Base-by-base conservation (phyloP, 2,329 filamentous ascomycete genomes). In the Microdochium bolleyi region DNA sequence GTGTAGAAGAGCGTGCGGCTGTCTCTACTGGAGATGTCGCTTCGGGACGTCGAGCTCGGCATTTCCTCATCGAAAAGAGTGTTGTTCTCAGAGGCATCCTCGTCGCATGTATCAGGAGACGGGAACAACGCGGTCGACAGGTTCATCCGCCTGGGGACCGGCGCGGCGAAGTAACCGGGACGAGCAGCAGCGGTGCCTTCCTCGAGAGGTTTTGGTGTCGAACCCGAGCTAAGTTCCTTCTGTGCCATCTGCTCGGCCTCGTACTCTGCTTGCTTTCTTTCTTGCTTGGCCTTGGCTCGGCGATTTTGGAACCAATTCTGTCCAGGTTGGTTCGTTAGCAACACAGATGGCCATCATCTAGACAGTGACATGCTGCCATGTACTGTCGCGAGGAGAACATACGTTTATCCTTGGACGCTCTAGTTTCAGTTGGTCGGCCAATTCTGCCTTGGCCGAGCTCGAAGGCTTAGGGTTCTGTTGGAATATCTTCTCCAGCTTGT, bases 271-370 rank as follows among this genome's bases (percentile, higher is more conserved):
- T 75, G 70, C 57, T 82, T 83, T 61, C 75, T 78, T 64, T 84
- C 79, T 62, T 84, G 82, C 75, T 84, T 84, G 57, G 80, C 80
- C 66, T 83, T 80, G 51, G 83, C 82, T 51, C 83, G 75, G 54
- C 83, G 73, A 62, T 86, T 86, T 59, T 86, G 83, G 61, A 86
- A 86, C 83, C 83, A 86, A 62, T 86, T 86, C 82, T 85, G 51
- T 10, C 22, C 55, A 30, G 19, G 19, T 30, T 5, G 11, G 11
- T 30, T 46, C 24, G 65, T 74, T 61, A 73, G 69, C 54, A 19
- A 19, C 34, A 21, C 27, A 27, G 19, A 22, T 49, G 27, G 24
- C 46, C 4, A 32, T 14, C 19, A 48, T 52, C 25, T 21, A 41
- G 10, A 46, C 27, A 48, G n/a, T 32, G 16, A 24, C 37, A 53